phyloP scores from a whole-genome alignment of 1,284 basidiomycete genomes.

The Malassezia vespertilionis region DNA sequence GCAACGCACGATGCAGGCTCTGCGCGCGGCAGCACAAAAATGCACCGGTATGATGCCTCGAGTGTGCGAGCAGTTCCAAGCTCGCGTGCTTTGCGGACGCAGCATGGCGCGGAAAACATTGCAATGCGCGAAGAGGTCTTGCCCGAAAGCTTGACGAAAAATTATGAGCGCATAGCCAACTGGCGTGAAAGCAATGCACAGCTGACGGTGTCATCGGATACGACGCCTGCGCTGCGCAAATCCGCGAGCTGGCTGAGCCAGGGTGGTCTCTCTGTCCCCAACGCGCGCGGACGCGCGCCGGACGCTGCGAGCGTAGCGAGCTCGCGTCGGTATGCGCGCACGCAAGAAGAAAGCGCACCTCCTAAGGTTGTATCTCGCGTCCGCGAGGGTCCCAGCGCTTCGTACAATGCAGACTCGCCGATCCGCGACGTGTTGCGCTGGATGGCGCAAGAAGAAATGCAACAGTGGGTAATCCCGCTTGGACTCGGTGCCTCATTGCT shows the following conservation, averaged over 20 bases:
- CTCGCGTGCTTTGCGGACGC: too few species aligned
- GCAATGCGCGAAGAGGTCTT: not conserved
- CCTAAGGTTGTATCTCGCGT: too few species aligned
- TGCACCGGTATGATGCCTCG: too few species aligned
- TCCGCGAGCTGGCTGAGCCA: not conserved
- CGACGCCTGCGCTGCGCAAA: not conserved
- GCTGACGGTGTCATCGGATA: not conserved
- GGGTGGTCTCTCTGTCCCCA: not conserved
- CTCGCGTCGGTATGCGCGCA: not conserved
- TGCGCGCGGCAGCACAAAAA: too few species aligned
- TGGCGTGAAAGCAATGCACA: constrained; percentile 14
- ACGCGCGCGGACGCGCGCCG: not conserved
- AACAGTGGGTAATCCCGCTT: constrained; percentile 14
- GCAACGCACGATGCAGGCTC: too few species aligned
- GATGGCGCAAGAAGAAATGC: constrained; percentile 28
- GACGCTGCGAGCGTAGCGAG: not conserved
- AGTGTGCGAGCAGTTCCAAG: too few species aligned
- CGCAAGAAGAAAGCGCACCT: not conserved
- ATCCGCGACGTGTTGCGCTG: constrained; percentile 29
- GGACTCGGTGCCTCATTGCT: constrained; percentile 19
- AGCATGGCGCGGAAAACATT: too few species aligned
- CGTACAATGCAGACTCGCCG: constrained; percentile 19
- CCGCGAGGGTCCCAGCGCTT: not conserved
- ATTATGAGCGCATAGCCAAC: constrained; percentile 12
- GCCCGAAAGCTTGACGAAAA: not conserved